Percentiles rank a stretch among this genome's conserved stretches.
Evolutionary conservation across 2,329 filamentous ascomycete species (phyloP).

Genomic region (Ophiostoma quercus): DNA sequence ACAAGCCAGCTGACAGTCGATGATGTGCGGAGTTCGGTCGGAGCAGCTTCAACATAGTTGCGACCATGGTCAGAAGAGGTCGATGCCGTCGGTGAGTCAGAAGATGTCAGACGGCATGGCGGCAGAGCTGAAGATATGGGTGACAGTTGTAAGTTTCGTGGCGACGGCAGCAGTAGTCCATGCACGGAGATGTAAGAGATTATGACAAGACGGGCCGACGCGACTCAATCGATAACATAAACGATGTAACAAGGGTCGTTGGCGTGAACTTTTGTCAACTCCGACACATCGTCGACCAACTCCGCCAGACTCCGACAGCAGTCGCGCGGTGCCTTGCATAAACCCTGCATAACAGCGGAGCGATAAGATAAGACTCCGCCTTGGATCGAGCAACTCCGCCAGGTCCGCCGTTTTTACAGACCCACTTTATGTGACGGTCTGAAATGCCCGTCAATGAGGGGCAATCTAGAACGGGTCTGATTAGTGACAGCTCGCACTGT

Average conservation of each 20-base stretch:
- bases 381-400: background rate
- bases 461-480: conserved; percentile 10
- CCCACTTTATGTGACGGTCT: background rate
- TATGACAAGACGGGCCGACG: background rate
- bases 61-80: background rate
- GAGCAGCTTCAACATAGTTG: background rate
- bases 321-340: background rate
- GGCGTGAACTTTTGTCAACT: background rate
- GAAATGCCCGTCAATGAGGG: background rate
- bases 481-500: background rate
- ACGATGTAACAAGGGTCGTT: background rate
- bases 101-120: background rate
- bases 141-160: background rate
- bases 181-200: background rate
- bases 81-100: background rate
- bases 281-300: conserved; percentile 4
- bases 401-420: background rate
- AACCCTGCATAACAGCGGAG: conserved; percentile 1
- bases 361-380: conserved; percentile 8
- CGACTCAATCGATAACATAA: background rate
- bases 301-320: conserved; percentile 19
- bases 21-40: background rate
- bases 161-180: too few species aligned
- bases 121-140: too few species aligned
- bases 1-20: background rate